Base-by-base conservation (phyloP, 164 flowering plant genomes). In the Macadamia tetraphylla region DNA sequence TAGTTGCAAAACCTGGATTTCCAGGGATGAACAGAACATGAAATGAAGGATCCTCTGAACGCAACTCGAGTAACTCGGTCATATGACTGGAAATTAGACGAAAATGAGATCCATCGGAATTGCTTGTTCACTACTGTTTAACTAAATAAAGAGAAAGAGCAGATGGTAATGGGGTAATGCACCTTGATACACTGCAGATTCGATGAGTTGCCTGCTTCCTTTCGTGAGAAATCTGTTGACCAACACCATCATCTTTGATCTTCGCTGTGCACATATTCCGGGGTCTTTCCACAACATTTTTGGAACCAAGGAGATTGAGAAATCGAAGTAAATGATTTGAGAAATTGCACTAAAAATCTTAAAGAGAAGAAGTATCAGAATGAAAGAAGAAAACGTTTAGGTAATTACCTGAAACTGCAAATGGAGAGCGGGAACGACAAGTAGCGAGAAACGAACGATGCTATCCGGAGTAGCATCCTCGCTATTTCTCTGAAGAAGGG, bases 31-130 rank as follows among this genome's bases (percentile, higher is more conserved):
- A 64, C 29, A 89, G 17, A 51, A 94, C 85, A 72, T 87, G 87
- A 14, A 87, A 59, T 51, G 58, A 62, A 18, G 97, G 96, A 66
- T 83, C 73, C 56, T 80, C 77, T 9, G 89, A 78, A 0, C 29
- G 79, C 78, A 94, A 77, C 74, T 91, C 98, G n/a, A 94, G 79
- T 68, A 91, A 60, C 67, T 94, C 97, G 43, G 86, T 80, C n/a
- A 75, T 83, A 65, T 70, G 69, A 70, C 97, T 88, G 75, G 42
- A 68, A 32, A 35, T 6, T 32, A 56, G 46, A 18, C 68, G 65
- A 67, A n/a, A 2, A 29, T 11, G 40, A 46, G 57, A 53, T 53
- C 17, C 1, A 53, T 53, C 57, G 15, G 53, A 1, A 49, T 49
- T 8, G 10, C 29, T n/a, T 44, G 29, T 48, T 44, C 53, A 53